These are phyloP conservation scores for Aspergillus luchuensis DNA, from an alignment of 2,329 filamentous ascomycete species.

Conservation along the genomic window DNA sequence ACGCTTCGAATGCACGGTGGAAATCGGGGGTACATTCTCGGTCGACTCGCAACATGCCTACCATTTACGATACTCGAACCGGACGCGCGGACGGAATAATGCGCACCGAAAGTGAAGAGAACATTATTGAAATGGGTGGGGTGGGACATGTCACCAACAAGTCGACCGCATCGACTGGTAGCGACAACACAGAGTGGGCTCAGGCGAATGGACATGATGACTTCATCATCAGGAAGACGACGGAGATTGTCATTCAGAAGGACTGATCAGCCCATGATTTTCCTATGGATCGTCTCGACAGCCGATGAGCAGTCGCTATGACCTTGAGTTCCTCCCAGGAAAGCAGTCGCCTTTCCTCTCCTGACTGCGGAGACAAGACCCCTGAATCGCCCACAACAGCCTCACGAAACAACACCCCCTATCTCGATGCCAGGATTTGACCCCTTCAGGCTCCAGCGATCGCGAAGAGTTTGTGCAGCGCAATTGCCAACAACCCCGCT, in stretches of 20 bases:
- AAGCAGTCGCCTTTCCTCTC: too few relatives aligned
- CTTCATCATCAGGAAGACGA: background rate
- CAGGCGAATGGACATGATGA: background rate
- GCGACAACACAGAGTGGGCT: background rate
- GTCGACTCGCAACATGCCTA: background rate
- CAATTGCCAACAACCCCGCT: background rate
- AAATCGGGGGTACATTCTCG: background rate
- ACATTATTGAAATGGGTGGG: conserved; percentile 8
- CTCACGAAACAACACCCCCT: background rate
- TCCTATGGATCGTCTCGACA: background rate
- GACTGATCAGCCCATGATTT: background rate
- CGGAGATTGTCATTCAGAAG: conserved; percentile 5
- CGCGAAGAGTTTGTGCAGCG: background rate
- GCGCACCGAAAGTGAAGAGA: conserved; percentile 7
- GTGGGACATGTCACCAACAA: background rate
- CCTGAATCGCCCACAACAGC: background rate
- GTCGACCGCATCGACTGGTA: background rate
- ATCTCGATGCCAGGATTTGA: too few relatives aligned
- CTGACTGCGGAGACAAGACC: background rate
- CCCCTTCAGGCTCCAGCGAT: background rate
- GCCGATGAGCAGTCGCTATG: background rate
- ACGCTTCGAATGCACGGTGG: background rate
- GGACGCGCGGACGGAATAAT: background rate
- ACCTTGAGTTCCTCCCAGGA: background rate
- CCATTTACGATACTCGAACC: background rate